A percentile compares a stretch with the other conserved stretches of the same genome.
Conservation (phyloP, 2,329 filamentous ascomycete genomes). For the Ilyonectria destructans region DNA sequence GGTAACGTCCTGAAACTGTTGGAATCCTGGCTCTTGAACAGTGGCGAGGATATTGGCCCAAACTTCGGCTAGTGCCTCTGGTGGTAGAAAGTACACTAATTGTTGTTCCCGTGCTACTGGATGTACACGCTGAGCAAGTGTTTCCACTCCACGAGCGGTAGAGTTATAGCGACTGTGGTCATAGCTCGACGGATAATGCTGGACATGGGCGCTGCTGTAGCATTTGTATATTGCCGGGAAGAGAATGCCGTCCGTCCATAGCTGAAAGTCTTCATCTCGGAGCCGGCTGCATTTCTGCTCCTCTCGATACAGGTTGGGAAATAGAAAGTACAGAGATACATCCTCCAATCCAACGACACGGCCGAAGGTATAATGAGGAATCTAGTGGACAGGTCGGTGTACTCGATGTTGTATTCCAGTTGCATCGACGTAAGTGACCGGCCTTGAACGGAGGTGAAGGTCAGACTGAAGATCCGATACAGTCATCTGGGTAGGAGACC, state of each 20-base stretch:
- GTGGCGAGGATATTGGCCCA: neutral
- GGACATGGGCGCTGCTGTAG: neutral
- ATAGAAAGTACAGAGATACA: no score
- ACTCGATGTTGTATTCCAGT: constrained; percentile 2
- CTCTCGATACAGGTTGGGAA: no score
- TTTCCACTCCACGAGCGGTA: neutral
- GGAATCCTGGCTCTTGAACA: no score
- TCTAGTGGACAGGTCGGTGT: constrained; percentile 8
- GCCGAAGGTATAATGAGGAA: no score
- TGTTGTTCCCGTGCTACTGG: neutral
- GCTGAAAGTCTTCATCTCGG: neutral
- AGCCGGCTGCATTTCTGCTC: no score
- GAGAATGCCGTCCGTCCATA: constrained; percentile 1
- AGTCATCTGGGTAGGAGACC: constrained; percentile 16
- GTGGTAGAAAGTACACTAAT: neutral
- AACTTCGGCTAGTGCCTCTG: neutral
- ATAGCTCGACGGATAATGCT: neutral
- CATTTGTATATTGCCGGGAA: neutral
- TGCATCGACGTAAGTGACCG: neutral
- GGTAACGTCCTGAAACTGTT: no score
- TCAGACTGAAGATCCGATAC: constrained; percentile 21
- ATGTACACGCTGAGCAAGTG: neutral
- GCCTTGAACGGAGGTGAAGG: neutral
- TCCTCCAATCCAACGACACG: no score
- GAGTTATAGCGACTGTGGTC: no score